Evolutionary conservation across 2,329 filamentous ascomycete genomes (phyloP).

Genomic region (Fusarium sulawesiense): DNA sequence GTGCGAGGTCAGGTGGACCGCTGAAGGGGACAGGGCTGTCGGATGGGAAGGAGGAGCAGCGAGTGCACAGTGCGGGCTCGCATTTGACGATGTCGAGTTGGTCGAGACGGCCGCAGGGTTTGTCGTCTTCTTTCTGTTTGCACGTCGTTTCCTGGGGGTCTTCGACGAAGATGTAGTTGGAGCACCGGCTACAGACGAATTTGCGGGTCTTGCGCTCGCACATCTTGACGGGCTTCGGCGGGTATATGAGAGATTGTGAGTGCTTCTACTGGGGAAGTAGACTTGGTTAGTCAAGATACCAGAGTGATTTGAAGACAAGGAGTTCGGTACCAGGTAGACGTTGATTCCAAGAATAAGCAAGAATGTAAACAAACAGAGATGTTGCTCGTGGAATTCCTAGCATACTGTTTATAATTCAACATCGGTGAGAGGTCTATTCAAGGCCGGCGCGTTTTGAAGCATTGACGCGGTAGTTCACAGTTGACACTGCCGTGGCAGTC

Average conservation of each 20-base stretch:
- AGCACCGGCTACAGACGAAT: neutral
- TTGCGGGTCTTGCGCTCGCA: neutral
- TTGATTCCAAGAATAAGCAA: neutral
- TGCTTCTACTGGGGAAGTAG: rapidly evolving
- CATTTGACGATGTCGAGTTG: neutral
- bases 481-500: neutral
- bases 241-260: rapidly evolving
- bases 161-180: neutral
- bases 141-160: neutral
- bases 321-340: neutral
- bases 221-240: neutral
- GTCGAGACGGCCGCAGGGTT: neutral
- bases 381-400: neutral
- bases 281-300: neutral
- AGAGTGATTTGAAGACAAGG: rapidly evolving
- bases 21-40: slow-evolving; percentile 1
- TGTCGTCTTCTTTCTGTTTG: neutral
- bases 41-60: neutral
- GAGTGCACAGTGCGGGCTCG: neutral
- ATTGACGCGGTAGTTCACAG: rapidly evolving
- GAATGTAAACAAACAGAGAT: neutral
- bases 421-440: neutral
- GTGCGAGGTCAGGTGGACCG: neutral
- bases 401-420: neutral
- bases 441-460: neutral